Conservation (phyloP, 495 filamentous ascomycete species). For the Tuber magnatum region DNA sequence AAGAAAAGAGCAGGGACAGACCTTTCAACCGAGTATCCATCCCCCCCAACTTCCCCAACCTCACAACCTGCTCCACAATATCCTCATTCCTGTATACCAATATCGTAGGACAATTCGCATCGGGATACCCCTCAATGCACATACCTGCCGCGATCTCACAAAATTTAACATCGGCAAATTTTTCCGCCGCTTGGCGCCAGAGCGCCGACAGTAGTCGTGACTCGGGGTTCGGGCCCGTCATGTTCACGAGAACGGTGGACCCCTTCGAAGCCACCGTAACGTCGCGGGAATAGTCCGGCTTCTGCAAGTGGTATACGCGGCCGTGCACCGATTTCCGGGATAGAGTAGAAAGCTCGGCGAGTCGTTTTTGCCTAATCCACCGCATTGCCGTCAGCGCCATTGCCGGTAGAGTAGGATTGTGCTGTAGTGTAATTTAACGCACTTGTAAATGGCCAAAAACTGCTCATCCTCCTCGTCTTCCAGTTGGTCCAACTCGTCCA, state of each 20-base stretch:
- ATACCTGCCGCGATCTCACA: constrained; percentile 88
- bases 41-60: constrained; percentile 69
- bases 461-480: constrained; percentile 85
- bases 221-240: constrained; percentile 76
- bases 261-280: constrained; percentile 84
- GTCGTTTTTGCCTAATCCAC: constrained; percentile 59
- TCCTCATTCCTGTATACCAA: constrained; percentile 86
- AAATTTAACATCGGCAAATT: constrained; percentile 93
- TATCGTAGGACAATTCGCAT: constrained; percentile 89
- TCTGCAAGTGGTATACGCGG: constrained; percentile 85
- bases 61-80: constrained; percentile 81
- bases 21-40: constrained; percentile 59
- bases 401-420: not conserved
- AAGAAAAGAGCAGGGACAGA: constrained; percentile 37
- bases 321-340: constrained; percentile 70
- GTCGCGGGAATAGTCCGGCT: constrained; percentile 81
- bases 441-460: constrained; percentile 80
- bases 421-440: constrained; percentile 13
- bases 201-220: constrained; percentile 72
- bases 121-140: constrained; percentile 95
- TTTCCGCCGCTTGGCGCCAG: constrained; percentile 75
- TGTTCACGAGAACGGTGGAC: constrained; percentile 72
- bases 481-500: constrained; percentile 86
- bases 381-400: constrained; percentile 8
- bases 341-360: constrained; percentile 69